A percentile compares a stretch with the other conserved stretches of the same genome.
phyloP scores from a whole-genome alignment of 805 yeast genomes.

The Pichia exigua region DNA sequence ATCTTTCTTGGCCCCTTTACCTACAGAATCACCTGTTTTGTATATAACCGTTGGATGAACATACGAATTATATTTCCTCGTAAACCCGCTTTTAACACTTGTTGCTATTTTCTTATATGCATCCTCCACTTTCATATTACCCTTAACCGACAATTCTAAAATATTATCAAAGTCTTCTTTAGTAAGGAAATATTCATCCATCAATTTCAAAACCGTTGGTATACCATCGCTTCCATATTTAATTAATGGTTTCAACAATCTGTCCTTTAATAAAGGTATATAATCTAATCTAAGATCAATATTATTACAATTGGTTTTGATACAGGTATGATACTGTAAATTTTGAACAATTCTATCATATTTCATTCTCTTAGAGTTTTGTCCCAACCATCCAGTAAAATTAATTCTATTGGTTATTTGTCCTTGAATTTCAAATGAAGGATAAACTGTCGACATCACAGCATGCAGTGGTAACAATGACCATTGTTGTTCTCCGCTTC shows the following conservation, averaged over 20 bases:
- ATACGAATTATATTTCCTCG: conserved; percentile 68
- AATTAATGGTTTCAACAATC: conserved; percentile 52
- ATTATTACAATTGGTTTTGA: conserved; percentile 71
- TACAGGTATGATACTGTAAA: conserved; percentile 77
- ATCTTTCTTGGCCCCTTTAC: conserved; percentile 40
- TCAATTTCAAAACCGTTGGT: conserved; percentile 49
- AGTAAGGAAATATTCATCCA: conserved; percentile 83
- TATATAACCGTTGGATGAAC: conserved; percentile 83
- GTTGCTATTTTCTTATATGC: conserved; percentile 60
- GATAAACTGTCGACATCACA: conserved; percentile 73
- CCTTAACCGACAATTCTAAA: conserved; percentile 76
- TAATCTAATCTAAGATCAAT: conserved; percentile 69
- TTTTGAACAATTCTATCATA: conserved; percentile 75
- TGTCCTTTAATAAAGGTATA: conserved; percentile 54
- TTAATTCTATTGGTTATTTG: conserved; percentile 57
- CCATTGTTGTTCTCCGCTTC: conserved; percentile 93
- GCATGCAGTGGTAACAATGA: conserved; percentile 88
- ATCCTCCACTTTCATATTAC: conserved; percentile 32
- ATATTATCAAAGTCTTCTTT: conserved; percentile 89
- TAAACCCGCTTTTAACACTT: conserved; percentile 75
- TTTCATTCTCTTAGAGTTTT: conserved; percentile 77
- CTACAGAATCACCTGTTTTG: conserved; percentile 58
- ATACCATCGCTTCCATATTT: conserved; percentile 56
- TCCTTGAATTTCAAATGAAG: conserved; percentile 71
- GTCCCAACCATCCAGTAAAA: conserved; percentile 85